Conservation (phyloP, 306 rosid species). For the Carpinus fangiana region DNA sequence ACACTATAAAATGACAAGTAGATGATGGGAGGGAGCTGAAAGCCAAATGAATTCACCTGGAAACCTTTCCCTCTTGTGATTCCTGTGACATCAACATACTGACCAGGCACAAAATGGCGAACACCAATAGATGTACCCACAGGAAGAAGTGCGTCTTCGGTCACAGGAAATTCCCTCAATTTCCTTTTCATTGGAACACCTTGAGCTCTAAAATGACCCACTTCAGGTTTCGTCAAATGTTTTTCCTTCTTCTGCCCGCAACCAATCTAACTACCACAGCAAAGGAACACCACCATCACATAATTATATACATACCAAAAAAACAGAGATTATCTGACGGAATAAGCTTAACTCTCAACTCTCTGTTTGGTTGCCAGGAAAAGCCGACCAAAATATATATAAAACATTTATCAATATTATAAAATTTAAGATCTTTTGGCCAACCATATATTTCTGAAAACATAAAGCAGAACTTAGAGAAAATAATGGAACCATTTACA, state of each 20-base stretch:
- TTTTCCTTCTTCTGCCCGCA: constrained; percentile 97
- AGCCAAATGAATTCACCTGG: constrained; percentile 57
- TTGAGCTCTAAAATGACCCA: constrained; percentile 98
- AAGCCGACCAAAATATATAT: not conserved
- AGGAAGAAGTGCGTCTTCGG: constrained; percentile 95
- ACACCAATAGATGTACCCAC: constrained; percentile 76
- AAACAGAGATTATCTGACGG: not conserved
- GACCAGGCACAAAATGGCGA: constrained; percentile 98
- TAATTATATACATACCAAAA: constrained; percentile 33
- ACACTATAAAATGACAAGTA: not conserved
- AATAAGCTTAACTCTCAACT: not conserved
- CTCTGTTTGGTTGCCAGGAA: not conserved
- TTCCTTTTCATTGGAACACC: constrained; percentile 94
- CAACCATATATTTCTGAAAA: too few species aligned
- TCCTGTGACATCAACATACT: constrained; percentile 82
- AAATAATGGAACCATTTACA: too few species aligned
- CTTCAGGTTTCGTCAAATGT: constrained; percentile 88
- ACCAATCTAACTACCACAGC: constrained; percentile 90
- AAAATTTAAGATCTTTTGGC: not conserved
- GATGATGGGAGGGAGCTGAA: constrained; percentile 1
- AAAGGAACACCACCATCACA: constrained; percentile 39
- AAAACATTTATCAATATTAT: not conserved
- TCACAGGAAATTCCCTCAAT: constrained; percentile 84
- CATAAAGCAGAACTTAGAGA: not conserved
- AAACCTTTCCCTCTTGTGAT: constrained; percentile 91